Percentiles rank a stretch among this genome's conserved stretches.
phyloP scores from a whole-genome alignment of 2,329 filamentous ascomycete species.

The Dothideomycetes sp. region DNA sequence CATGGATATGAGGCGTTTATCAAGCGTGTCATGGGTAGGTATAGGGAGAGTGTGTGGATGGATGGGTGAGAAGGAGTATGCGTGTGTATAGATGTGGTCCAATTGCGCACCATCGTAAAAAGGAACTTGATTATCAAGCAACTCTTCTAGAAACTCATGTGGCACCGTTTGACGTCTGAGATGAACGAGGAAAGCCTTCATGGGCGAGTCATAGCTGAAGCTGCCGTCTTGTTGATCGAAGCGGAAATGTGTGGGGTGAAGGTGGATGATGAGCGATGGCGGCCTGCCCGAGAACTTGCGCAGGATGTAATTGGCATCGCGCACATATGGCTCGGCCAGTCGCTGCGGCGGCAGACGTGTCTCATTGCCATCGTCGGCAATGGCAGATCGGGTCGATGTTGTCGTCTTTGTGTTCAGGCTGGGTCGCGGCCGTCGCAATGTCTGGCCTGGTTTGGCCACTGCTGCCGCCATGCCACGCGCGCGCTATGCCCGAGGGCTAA shows the following conservation, averaged over 20 bases:
- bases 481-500: background rate
- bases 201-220: conserved; percentile 85
- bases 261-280: conserved; percentile 76
- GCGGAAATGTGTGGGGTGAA: conserved; percentile 76
- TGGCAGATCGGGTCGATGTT: conserved; percentile 15
- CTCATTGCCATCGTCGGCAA: conserved; percentile 12
- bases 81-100: conserved; percentile 6
- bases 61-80: no score
- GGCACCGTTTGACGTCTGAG: conserved; percentile 67
- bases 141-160: conserved; percentile 75
- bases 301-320: conserved; percentile 68
- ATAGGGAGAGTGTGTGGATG: no score
- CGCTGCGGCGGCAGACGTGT: conserved; percentile 14
- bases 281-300: conserved; percentile 61
- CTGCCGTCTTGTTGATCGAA: conserved; percentile 92
- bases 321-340: conserved; percentile 38
- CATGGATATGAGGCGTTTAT: no score
- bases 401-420: conserved; percentile 15
- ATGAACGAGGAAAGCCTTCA: conserved; percentile 72
- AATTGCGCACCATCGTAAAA: conserved; percentile 68
- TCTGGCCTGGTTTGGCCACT: conserved; percentile 25
- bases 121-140: conserved; percentile 57
- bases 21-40: no score
- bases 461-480: conserved; percentile 20
- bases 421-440: conserved; percentile 32